Evolutionary conservation across 2,329 filamentous ascomycete species (phyloP), one percentile per base, ranked within the genome.

Genomic region (Colletotrichum phormii): DNA sequence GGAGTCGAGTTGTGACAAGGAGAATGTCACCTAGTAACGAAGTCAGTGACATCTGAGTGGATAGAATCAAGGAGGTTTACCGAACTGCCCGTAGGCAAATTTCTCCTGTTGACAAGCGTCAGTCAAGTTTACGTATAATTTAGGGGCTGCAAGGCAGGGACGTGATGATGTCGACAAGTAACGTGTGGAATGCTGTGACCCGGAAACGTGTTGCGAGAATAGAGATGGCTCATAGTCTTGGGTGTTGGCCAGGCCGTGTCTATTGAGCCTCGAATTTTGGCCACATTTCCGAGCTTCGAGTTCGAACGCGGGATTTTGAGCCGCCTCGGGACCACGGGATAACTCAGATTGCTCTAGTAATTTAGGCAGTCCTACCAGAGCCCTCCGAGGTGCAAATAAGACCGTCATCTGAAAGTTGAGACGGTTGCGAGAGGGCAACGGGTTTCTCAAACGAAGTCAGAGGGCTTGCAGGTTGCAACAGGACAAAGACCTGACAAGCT

Each of bases 381-480:
- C 15, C 13, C 37, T 31, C n/a, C 26, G n/a, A 51, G 13, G 8
- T 18, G 13, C 13, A 15, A 18, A 26, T 5, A 3, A 3, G 42
- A 31, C 24, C 42, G 60, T 55, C 65, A 42, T 64, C 70, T 31
- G 13, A 70, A 31, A 24, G 53, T 18, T 60, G 13, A 29, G 65
- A 69, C 29, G 70, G 49, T 49, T 35, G 54, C 46, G 24, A 57
- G 60, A 22, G 60, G 33, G 66, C 49, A 70, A 72, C 60, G 70
- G 35, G 11, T 70, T 65, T 65, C 46, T 57, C 31, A 72, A 70
- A 72, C 70, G 60, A 12, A 51, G 29, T 64, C 35, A 72, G 66
- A 69, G 7, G 35, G 58, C 35, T 49, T 35, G 13, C 59, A 55
- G 58, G 26, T 49, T 35, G 35, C 59, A 55, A 59, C 13, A 29